A percentile compares a stretch with the other conserved stretches of the same genome.
Conservation (phyloP, 495 filamentous ascomycete species). For the Bombardia bombarda region DNA sequence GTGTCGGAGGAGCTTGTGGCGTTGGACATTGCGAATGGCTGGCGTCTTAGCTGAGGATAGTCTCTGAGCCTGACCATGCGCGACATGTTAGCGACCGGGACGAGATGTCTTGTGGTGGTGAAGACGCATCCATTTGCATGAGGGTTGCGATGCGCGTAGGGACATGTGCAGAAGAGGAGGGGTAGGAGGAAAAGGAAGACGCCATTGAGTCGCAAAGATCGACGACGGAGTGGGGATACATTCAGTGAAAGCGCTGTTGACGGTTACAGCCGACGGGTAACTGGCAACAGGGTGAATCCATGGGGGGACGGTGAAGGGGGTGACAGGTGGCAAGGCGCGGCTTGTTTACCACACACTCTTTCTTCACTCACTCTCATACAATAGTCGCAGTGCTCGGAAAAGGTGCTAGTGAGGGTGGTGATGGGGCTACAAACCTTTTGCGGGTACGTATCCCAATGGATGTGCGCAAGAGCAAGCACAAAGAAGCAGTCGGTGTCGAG, state of each 20-base stretch:
- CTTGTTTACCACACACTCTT: no score
- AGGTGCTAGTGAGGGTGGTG: background rate
- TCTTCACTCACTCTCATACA: no score
- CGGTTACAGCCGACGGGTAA: no score
- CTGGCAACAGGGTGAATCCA: no score
- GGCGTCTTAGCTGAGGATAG: conserved; percentile 25
- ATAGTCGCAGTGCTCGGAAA: no score
- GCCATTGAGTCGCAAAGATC: background rate
- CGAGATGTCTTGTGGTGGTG: background rate
- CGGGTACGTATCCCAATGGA: background rate
- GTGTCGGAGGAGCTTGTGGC: conserved; percentile 35
- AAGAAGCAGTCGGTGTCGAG: conserved; percentile 5
- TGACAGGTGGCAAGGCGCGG: no score
- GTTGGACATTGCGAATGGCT: conserved; percentile 39
- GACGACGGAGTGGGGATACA: background rate
- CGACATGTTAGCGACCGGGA: conserved; percentile 37
- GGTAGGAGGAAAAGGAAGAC: background rate
- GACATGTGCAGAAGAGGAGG: conserved; percentile 17
- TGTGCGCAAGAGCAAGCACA: conserved; percentile 5
- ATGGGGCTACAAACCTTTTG: conserved; percentile 6
- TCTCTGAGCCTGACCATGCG: conserved; percentile 19
- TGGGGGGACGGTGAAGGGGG: no score
- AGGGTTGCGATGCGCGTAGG: conserved; percentile 22
- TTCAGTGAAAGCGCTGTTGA: no score
- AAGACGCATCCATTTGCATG: conserved; percentile 10